Conservation (phyloP, 305 asterid genomes). For the Petunia hybrid region DNA sequence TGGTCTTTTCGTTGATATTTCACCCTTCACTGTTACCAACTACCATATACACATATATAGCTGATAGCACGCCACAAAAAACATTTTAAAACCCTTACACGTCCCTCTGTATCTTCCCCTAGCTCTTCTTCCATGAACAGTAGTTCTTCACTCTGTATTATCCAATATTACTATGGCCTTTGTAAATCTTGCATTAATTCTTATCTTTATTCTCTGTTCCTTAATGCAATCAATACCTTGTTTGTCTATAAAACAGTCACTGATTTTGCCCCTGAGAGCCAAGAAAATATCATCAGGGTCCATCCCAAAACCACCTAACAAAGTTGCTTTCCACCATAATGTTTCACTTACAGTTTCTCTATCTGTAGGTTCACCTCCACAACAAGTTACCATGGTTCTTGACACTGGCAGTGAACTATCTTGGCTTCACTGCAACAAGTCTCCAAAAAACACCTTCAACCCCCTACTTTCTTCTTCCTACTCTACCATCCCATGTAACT, state of each 20-base stretch:
- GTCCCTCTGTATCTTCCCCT: neutral
- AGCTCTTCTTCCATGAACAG: neutral
- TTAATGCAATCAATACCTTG: slow-evolving; percentile 38
- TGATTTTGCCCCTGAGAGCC: slow-evolving; percentile 56
- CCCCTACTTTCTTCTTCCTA: slow-evolving; percentile 65
- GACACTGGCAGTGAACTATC: slow-evolving; percentile 90
- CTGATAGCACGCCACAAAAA: too few relatives aligned
- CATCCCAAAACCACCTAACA: slow-evolving; percentile 52
- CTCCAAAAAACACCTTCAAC: slow-evolving; percentile 51
- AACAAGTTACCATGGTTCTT: slow-evolving; percentile 73
- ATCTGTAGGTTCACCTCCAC: slow-evolving; percentile 83
- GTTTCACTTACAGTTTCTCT: slow-evolving; percentile 74
- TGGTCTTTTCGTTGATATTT: neutral
- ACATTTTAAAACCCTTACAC: neutral
- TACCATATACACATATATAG: too few relatives aligned
- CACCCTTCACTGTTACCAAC: neutral
- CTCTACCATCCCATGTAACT: slow-evolving; percentile 64
- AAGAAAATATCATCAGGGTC: slow-evolving; percentile 44
- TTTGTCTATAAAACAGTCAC: slow-evolving; percentile 36
- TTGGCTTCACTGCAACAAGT: slow-evolving; percentile 70
- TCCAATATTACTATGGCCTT: slow-evolving; percentile 40
- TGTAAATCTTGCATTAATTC: neutral
- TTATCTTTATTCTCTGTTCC: slow-evolving; percentile 40
- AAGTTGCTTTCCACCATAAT: slow-evolving; percentile 76
- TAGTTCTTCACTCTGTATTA: neutral